phyloP scores from a whole-genome alignment of 2,329 filamentous ascomycete species.

The Penicillium capsulatum region DNA sequence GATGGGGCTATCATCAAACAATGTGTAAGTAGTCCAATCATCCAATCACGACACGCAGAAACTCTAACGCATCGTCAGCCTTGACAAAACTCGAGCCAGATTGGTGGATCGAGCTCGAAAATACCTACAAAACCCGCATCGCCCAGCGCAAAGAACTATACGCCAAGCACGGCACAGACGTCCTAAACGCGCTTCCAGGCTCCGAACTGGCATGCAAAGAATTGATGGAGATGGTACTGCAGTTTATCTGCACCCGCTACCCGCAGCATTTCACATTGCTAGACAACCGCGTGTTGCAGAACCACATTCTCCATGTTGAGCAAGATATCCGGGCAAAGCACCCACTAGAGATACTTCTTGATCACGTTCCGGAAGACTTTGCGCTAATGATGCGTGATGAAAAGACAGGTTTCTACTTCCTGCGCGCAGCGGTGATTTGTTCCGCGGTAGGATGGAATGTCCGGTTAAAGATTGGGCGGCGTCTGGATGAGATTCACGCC shows the following conservation, averaged over 20 bases:
- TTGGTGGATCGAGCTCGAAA: conserved; percentile 87
- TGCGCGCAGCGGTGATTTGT: conserved; percentile 73
- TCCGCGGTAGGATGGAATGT: conserved; percentile 78
- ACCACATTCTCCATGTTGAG: conserved; percentile 61
- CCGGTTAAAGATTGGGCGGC: conserved; percentile 66
- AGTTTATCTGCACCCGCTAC: conserved; percentile 74
- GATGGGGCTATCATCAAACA: conserved; percentile 84
- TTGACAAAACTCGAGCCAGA: conserved; percentile 73
- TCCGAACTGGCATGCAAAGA: conserved; percentile 78
- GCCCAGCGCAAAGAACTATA: conserved; percentile 64
- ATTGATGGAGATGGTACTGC: conserved; percentile 78
- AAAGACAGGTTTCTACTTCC: conserved; percentile 65
- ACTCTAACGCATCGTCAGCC: conserved; percentile 46
- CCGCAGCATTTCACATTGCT: conserved; percentile 65
- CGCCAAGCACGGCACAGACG: conserved; percentile 56
- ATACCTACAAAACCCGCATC: conserved; percentile 64
- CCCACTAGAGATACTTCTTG: conserved; percentile 66
- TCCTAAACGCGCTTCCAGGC: conserved; percentile 67
- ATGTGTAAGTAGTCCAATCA: conserved; percentile 63
- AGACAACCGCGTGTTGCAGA: conserved; percentile 58
- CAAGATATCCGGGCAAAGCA: conserved; percentile 59
- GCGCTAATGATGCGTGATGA: conserved; percentile 70
- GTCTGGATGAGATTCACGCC: conserved; percentile 66
- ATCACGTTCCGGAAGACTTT: conserved; percentile 82
- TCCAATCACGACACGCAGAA: neutral